Base-by-base conservation (phyloP, 306 rosid genomes). In the Vigna unguiculata region DNA sequence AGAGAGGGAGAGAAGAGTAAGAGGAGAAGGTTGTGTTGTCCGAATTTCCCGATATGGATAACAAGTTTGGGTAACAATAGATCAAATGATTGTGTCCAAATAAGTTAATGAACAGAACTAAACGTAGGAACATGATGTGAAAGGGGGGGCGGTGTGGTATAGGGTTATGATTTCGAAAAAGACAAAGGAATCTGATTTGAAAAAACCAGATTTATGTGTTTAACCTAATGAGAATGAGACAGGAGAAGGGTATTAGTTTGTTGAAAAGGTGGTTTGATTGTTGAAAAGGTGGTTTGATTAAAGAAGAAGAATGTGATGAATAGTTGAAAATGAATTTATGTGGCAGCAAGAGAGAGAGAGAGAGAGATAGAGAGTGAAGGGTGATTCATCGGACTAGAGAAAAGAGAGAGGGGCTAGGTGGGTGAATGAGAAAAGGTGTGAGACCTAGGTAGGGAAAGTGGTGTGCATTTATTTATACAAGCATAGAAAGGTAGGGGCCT, bases 21-120 rank as follows among this genome's bases (percentile, higher is more conserved):
- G 17, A n/a, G 34, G 28, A 48, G 74, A 36, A 63, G 54, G 28
- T 36, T 36, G 79, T 82, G 83, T 71, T 72, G 51, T 84, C 90
- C 16, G 1, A 82, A 30, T 65, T 85, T 82, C 93, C 88, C 48
- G 34, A 83, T 57, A 67, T 65, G 73, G 88, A 78, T 57, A 72
- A 36, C 74, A 88, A 82, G 60, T n/a, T 67, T 51, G 58, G 67
- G 69, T 43, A 75, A 69, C 82, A 55, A 83, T 63, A 38, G 77
- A 65, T 75, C 78, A 75, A 85, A 81, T 87, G 94, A 84, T 78
- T 85, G 86, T 83, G 74, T 68, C 84, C 88, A 85, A 86, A 88
- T 85, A 81, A 77, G 97, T 73, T 36, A 91, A 89, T 21, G 81
- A 82, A 83, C 85, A 67, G 55, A 85, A 82, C 95, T 80, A 87